Evolutionary conservation across 345 rosid genomes (phyloP).

Genomic region (Corymbia maculata): DNA sequence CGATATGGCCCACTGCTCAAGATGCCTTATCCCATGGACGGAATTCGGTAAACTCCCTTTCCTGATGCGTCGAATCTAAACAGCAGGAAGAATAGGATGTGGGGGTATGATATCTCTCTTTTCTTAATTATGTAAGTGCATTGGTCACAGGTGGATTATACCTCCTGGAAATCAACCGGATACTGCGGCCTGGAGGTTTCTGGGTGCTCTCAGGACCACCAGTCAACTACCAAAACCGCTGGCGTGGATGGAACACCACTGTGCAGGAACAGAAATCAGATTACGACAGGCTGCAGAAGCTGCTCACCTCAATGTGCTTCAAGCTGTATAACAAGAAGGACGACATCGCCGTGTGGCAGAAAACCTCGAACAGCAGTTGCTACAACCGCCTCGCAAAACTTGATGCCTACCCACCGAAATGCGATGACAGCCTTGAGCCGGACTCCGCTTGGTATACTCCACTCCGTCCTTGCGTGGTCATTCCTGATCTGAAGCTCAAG

Average conservation of each 20-base stretch:
- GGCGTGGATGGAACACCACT: conserved; percentile 99
- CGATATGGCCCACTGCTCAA: conserved; percentile 99
- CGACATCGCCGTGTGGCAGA: conserved; percentile 95
- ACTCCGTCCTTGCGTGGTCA: conserved; percentile 76
- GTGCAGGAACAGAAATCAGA: conserved; percentile 78
- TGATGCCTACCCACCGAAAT: conserved; percentile 72
- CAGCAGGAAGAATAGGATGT: not conserved
- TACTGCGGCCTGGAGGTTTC: conserved; percentile 96
- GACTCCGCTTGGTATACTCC: conserved; percentile 98
- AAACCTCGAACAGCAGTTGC: conserved; percentile 60
- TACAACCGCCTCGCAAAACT: conserved; percentile 55
- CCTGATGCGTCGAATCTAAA: not conserved
- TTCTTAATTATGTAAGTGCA: not conserved
- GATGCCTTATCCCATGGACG: conserved; percentile 99
- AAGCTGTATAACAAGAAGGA: conserved; percentile 79
- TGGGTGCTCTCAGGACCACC: conserved; percentile 99
- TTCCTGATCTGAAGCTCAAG: conserved; percentile 58
- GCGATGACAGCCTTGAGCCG: conserved; percentile 93
- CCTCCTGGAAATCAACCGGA: conserved; percentile 82
- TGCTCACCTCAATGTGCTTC: conserved; percentile 90
- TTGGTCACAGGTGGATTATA: conserved; percentile 76
- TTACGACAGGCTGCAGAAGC: conserved; percentile 63
- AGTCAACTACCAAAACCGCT: conserved; percentile 76
- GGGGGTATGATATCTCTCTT: not conserved
- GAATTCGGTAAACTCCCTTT: conserved; percentile 68